A percentile compares a stretch with the other conserved stretches of the same genome.
Conservation (phyloP, 2,329 filamentous ascomycete genomes). For the Colletotrichum sp. region DNA sequence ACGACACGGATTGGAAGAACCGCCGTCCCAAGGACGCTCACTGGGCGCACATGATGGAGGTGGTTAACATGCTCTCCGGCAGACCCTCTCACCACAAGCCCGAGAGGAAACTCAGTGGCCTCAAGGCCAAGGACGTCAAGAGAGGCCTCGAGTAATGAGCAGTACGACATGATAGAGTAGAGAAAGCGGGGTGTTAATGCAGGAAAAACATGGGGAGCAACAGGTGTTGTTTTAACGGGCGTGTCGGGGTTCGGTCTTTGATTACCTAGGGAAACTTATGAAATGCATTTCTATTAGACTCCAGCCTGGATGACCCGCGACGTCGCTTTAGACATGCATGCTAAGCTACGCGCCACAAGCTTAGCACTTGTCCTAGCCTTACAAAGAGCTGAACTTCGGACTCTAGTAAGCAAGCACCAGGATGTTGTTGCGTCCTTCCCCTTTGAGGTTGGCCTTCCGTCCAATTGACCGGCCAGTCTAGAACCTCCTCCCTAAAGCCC, state of each 20-base stretch:
- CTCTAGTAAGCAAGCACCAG: neutral
- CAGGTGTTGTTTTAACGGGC: slow-evolving; percentile 9
- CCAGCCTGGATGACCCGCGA: neutral
- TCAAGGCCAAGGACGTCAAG: slow-evolving; percentile 66
- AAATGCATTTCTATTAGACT: slow-evolving; percentile 9
- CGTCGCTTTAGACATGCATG: neutral
- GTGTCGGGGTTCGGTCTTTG: slow-evolving; percentile 10
- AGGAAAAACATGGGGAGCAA: neutral
- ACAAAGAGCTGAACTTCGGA: neutral
- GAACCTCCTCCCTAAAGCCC: neutral
- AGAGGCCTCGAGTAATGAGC: slow-evolving; percentile 43
- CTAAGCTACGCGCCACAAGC: neutral
- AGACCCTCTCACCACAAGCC: slow-evolving; percentile 61
- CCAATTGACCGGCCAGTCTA: neutral
- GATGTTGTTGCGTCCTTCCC: neutral
- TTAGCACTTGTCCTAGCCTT: neutral
- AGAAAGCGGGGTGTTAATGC: neutral
- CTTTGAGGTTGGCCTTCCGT: neutral
- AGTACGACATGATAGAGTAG: neutral
- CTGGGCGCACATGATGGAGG: slow-evolving; percentile 81
- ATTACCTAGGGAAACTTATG: slow-evolving; percentile 13
- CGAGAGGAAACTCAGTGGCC: slow-evolving; percentile 53
- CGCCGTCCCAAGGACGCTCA: slow-evolving; percentile 83
- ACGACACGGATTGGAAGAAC: slow-evolving; percentile 92
- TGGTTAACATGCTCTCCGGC: slow-evolving; percentile 85